Evolutionary conservation across 2,329 filamentous ascomycete species (phyloP), one percentile per base, ranked within the genome.

Genomic region (Seiridium unicorne): DNA sequence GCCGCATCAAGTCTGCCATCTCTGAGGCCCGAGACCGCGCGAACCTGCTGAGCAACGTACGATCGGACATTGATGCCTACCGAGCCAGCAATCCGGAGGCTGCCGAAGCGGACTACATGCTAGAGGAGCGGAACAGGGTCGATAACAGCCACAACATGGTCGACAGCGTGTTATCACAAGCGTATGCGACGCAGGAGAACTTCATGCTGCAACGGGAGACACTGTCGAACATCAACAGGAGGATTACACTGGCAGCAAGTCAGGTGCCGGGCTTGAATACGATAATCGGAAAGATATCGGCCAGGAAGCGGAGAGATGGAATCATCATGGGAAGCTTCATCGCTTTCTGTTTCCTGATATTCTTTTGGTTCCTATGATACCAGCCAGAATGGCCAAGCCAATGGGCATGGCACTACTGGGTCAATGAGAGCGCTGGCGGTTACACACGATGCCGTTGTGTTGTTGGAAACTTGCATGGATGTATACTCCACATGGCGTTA

Each of bases 81-180:
- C 91, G 90, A 58, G 86, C 89, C 55, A 87, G 86, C 60, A 95
- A 96, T 72, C 91, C 92, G 7, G 90, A 86, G 67, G 87, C 88
- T 3, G 90, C 89, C 58, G 95, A 98, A 78, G 92, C 92, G 51
- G 94, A 99, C 62, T 99, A 98, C 80, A 97, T 99, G 93, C 84
- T 99, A 35, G 90, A 91, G 68, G 95, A 99, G 82, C 85, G 95
- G 56, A 80, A 82, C 63, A 86, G 91, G 64, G 87, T 99, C 71
- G 95, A 99, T 72, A 89, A 92, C 73, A 96, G 91, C 70, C 90
- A 98, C 76, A 90, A 87, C 67, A 88, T 96, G 81, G 89, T 92
- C 53, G 95, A 99, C 74, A 90, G 86, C 63, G 93, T 99, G 40
- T 82, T 99, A 61, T 93, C 90, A 72, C 95, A 98, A 79, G 95